Evolutionary conservation across 2,329 filamentous ascomycete genomes (phyloP), one percentile per base, ranked within the genome.

Genomic region (Sporothrix humicola): DNA sequence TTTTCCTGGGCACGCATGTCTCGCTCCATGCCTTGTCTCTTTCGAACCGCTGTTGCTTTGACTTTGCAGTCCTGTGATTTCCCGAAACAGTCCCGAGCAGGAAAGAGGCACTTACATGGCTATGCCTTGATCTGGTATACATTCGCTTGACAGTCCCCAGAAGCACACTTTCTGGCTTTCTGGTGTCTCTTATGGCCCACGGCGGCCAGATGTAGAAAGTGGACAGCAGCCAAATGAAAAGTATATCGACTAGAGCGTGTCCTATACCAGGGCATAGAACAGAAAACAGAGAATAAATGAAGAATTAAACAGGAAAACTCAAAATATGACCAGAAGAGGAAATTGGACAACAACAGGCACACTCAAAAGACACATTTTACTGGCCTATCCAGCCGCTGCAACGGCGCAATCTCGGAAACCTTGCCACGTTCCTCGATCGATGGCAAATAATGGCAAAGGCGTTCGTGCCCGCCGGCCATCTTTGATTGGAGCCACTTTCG

Each of bases 321-420:
- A 54, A 69, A 69, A 69, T 17, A 52, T 42, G 48, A 37, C 31
- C 12, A 66, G 68, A 59, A 48, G 12, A 48, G 61, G 44, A 66
- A 66, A 66, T 10, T 1, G 42, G 26, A 50, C 20, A 71, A 71
- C 12, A 58, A 58, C 56, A 46, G 9, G 17, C 15, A 52, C 20
- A 42, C 4, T 17, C 5, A 20, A n/a, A 20, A 23, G 3, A 15
- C 31, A 37, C 31, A 37, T 37, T 37, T 37, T 5, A 37, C 3
- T 8, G 37, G 17, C 13, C 31, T 54, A 31, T 31, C 50, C 26
- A 69, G 31, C 48, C 66, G 66, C 26, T 42, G 31, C 54, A 13
- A 54, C 69, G 42, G 52, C 10, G 17, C 42, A 44, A 71, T 63
- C 58, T 72, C 70, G 70, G 56, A 17, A 54, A 54, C 26, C 48